These are phyloP conservation scores for Xylaria palmicola DNA, from an alignment of 495 filamentous ascomycete genomes.

Conservation along the genomic window DNA sequence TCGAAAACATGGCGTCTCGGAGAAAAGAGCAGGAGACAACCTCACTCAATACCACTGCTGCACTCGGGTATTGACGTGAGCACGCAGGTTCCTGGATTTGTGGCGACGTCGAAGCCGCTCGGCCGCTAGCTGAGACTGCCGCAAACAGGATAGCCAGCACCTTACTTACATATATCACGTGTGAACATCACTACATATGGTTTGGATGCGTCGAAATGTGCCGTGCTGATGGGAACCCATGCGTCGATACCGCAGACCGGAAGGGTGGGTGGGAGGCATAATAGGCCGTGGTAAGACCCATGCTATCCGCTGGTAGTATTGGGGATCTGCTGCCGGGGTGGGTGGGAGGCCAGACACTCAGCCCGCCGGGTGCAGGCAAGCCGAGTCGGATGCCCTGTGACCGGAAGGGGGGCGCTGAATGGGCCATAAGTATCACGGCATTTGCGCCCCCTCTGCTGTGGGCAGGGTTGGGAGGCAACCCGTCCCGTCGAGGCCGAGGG, in stretches of 20 bases:
- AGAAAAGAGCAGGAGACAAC: not conserved
- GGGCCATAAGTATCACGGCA: not conserved
- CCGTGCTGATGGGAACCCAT: not conserved
- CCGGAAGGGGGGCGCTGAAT: not conserved
- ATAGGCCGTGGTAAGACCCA: not conserved
- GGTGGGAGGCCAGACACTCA: slow-evolving; percentile 3
- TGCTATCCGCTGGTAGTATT: not conserved
- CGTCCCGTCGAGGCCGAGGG: no score
- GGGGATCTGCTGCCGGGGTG: slow-evolving; percentile 1
- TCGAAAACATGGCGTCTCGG: not conserved
- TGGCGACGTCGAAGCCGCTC: not conserved
- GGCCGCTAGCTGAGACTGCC: not conserved
- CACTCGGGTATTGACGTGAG: not conserved
- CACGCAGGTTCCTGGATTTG: not conserved
- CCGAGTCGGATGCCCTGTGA: slow-evolving; percentile 1
- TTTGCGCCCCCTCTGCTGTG: not conserved
- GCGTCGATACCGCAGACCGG: no score
- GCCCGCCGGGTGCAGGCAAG: slow-evolving; percentile 4
- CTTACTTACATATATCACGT: no score
- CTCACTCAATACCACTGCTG: not conserved
- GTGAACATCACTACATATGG: no score
- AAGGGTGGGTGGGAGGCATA: not conserved
- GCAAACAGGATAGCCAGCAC: not conserved
- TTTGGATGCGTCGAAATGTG: not conserved
- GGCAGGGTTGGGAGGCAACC: not conserved